Evolutionary conservation across 306 rosid genomes (phyloP), one percentile per base, ranked within the genome.

Genomic region (Medicago truncatula): DNA sequence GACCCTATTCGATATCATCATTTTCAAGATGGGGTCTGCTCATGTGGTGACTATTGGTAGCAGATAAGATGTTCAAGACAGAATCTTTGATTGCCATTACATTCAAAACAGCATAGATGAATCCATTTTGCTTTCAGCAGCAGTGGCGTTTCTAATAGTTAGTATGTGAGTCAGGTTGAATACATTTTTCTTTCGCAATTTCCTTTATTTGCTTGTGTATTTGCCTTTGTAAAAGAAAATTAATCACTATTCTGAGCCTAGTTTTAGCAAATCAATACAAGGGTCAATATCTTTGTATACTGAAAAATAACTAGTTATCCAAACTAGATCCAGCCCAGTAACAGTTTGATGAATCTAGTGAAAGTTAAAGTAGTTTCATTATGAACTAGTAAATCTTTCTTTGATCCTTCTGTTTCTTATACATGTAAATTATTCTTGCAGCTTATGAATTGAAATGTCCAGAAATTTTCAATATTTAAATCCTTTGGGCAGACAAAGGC

Each of bases 1-100:
- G 98, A 93, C 70, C 96, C 98, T 21, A 81, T 93, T 41, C 86
- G 98, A 10, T 93, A 91, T 82, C 98, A 93, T 85, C 98, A 91
- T 83, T 89, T 93, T 81, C 90, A 18, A 80, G 86, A 85, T 71
- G 96, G 94, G 17, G 73, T 64, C 25, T 93, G 98, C 86, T 93
- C 96, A 17, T 93, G 96, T 73, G 90, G 92, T 76, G 98, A 93
- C 78, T 93, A 89, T 81, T 93, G 94, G 96, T 91, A 86, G 82
- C 69, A 62, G 49, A 67, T 54, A 23, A 77, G 65, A 61, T 50
- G 72, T 76, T 50, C 49, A 6, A 18, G 80, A 60, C 18, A 68
- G 11, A 76, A 49, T 49, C 40, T 18, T 11, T 20, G 36, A 46
- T 39, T 50, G 8, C 54, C 79, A 25, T 18, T 25, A 67, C 39